Percentiles rank a stretch among this genome's conserved stretches.
These are phyloP conservation scores for Sphagnurus paluster DNA, from an alignment of 1,284 basidiomycete genomes.

Conservation along the genomic window DNA sequence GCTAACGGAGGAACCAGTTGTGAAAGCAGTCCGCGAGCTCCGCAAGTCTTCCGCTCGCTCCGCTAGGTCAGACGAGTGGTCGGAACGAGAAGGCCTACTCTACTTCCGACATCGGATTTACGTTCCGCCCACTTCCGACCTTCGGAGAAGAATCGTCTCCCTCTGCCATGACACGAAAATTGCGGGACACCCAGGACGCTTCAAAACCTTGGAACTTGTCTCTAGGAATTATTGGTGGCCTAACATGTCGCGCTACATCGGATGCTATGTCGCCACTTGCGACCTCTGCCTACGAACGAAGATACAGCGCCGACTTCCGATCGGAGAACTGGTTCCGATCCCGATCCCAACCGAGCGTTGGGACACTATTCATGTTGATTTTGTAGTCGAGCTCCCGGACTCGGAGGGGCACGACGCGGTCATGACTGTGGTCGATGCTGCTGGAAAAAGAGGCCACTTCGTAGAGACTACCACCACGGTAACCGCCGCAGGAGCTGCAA, in stretches of 20 bases:
- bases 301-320: slow-evolving; percentile 27
- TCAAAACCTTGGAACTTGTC: slow-evolving; percentile 21
- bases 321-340: slow-evolving; percentile 35
- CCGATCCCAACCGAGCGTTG: slow-evolving; percentile 35
- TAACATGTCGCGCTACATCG: slow-evolving; percentile 25
- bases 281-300: slow-evolving; percentile 33
- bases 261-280: slow-evolving; percentile 32
- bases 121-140: slow-evolving; percentile 31
- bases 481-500: slow-evolving; percentile 13
- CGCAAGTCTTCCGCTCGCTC: no score
- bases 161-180: slow-evolving; percentile 26
- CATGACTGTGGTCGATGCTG: slow-evolving; percentile 35
- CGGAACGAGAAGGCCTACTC: slow-evolving; percentile 22
- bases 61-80: no score
- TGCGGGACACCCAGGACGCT: slow-evolving; percentile 29
- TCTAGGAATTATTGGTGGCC: slow-evolving; percentile 34
- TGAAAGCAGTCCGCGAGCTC: no score
- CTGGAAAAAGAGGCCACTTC: slow-evolving; percentile 37
- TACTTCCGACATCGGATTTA: slow-evolving; percentile 24
- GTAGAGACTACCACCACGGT: slow-evolving; percentile 22
- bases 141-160: slow-evolving; percentile 29
- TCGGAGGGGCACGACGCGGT: slow-evolving; percentile 36
- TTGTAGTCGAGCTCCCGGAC: slow-evolving; percentile 38
- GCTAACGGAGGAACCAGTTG: no score
- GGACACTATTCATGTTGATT: slow-evolving; percentile 25